Evolutionary conservation across 106 monocot species (phyloP).

Genomic region (Platanthera zijinensis): DNA sequence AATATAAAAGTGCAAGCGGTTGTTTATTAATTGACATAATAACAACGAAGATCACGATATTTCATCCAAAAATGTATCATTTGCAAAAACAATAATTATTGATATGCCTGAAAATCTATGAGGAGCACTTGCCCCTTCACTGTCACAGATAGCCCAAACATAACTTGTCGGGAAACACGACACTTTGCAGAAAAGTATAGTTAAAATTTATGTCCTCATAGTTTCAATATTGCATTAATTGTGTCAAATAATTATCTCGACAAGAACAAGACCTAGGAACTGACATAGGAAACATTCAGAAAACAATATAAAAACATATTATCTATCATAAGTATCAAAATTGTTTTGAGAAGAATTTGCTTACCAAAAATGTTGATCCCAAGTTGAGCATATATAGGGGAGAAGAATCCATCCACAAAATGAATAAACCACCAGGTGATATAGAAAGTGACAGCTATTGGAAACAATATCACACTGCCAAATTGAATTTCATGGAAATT

Average conservation of each 20-base stretch:
- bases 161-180: background rate
- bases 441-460: conserved; percentile 60
- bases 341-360: conserved; percentile 34
- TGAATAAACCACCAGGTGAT: conserved; percentile 71
- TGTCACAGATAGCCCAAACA: background rate
- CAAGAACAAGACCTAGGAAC: background rate
- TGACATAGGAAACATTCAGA: background rate
- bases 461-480: conserved; percentile 54
- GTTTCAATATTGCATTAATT: background rate
- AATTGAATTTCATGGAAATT: conserved; percentile 3
- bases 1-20: background rate
- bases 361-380: conserved; percentile 42
- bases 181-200: background rate
- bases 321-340: background rate
- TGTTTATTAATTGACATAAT: background rate
- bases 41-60: background rate
- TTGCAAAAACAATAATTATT: background rate
- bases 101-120: background rate
- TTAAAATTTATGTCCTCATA: background rate
- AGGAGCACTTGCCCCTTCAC: background rate
- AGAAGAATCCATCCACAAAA: conserved; percentile 57
- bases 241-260: background rate
- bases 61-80: background rate
- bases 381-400: conserved; percentile 23
- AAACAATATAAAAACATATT: background rate